These are phyloP conservation scores for Rhizophora apiculata DNA, from an alignment of 345 rosid species.

Conservation along the genomic window DNA sequence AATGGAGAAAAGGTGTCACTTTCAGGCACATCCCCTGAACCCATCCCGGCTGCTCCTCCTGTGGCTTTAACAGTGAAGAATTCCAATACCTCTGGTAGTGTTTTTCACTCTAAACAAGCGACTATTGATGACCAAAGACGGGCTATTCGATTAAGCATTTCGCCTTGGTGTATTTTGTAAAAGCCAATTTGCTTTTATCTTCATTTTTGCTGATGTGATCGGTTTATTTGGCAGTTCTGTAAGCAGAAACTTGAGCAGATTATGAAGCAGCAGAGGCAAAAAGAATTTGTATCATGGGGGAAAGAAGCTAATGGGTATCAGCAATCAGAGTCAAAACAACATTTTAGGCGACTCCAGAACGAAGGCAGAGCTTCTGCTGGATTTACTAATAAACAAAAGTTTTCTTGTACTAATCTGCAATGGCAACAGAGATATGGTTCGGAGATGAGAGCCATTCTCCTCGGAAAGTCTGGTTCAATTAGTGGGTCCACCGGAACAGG, in stretches of 20 bases:
- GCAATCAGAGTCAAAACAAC: conserved; percentile 18
- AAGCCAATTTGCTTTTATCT: not conserved
- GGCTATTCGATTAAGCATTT: conserved; percentile 45
- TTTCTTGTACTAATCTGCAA: conserved; percentile 21
- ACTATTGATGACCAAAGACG: conserved; percentile 54
- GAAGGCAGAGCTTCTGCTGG: conserved; percentile 22
- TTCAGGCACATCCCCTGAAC: not conserved
- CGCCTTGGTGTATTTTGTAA: not conserved
- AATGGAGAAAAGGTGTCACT: not conserved
- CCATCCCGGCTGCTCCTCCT: not conserved
- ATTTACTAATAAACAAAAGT: conserved; percentile 12
- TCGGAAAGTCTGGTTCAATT: conserved; percentile 45
- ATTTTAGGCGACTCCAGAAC: conserved; percentile 10
- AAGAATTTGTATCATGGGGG: conserved; percentile 7
- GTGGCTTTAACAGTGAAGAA: conserved; percentile 6
- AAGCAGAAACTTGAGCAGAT: conserved; percentile 41
- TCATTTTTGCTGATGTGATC: not conserved
- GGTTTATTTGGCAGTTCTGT: conserved; percentile 17
- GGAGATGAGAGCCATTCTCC: conserved; percentile 63
- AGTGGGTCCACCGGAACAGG: conserved; percentile 70
- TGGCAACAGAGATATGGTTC: conserved; percentile 39
- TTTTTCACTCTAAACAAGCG: conserved; percentile 51
- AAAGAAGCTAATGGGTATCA: not conserved
- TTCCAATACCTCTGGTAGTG: not conserved
- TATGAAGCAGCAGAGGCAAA: conserved; percentile 25